Evolutionary conservation across 2,329 filamentous ascomycete species (phyloP).

Genomic region (Fonsecaea erecta): DNA sequence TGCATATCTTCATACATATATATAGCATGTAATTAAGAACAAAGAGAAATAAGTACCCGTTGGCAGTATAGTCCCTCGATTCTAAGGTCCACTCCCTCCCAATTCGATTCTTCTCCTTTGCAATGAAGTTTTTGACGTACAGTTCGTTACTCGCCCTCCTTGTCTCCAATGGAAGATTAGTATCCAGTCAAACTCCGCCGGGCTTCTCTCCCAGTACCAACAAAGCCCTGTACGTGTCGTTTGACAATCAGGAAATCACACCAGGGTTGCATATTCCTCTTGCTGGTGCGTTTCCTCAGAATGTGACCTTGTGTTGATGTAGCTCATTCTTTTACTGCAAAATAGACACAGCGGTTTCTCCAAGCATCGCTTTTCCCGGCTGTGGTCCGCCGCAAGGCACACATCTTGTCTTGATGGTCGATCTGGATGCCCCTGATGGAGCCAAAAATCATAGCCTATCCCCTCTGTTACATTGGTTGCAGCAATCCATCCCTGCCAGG

Average conservation of each 20-base stretch:
- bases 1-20: too few species aligned
- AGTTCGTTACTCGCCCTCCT: background rate
- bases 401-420: background rate
- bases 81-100: background rate
- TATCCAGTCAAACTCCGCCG: background rate
- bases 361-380: background rate
- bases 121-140: background rate
- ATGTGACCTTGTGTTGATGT: background rate
- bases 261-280: background rate
- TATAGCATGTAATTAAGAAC: background rate
- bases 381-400: conserved; percentile 49
- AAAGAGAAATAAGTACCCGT: too few species aligned
- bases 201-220: background rate
- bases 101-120: background rate
- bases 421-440: background rate
- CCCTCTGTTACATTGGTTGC: background rate
- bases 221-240: background rate
- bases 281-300: background rate
- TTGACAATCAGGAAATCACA: background rate
- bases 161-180: background rate
- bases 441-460: background rate
- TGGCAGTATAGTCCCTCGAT: too few species aligned
- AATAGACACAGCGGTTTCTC: background rate
- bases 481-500: background rate
- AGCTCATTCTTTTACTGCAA: background rate